Conservation (phyloP, 2,329 filamentous ascomycete genomes). For the Huntiella moniliformis region DNA sequence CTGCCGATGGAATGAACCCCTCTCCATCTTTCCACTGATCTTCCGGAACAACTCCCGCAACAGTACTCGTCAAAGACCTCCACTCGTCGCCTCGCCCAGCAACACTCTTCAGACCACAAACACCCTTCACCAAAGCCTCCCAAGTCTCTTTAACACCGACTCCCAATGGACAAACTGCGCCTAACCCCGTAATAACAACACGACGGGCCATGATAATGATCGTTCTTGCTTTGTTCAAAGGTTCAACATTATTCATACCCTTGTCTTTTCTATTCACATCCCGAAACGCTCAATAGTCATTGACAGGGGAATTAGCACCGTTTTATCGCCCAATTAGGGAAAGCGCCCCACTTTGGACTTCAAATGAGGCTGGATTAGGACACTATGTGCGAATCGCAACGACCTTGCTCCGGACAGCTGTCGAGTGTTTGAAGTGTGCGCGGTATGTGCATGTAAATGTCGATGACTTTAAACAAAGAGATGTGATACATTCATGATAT, state of each 20-base stretch:
- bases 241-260: too few relatives aligned
- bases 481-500: too few relatives aligned
- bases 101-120: conserved; percentile 65
- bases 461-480: too few relatives aligned
- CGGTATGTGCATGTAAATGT: too few relatives aligned
- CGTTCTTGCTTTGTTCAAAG: too few relatives aligned
- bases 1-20: conserved; percentile 30
- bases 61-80: conserved; percentile 57
- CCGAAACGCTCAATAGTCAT: too few relatives aligned
- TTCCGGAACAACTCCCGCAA: conserved; percentile 64
- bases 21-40: conserved; percentile 31
- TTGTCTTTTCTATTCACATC: too few relatives aligned
- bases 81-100: conserved; percentile 43
- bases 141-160: conserved; percentile 63
- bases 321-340: neutral
- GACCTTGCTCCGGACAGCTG: too few relatives aligned
- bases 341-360: neutral
- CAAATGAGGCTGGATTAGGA: neutral
- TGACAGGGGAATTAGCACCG: neutral
- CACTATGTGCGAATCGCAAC: neutral
- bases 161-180: conserved; percentile 66
- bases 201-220: conserved; percentile 27
- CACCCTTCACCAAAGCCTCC: conserved; percentile 58
- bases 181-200: conserved; percentile 69
- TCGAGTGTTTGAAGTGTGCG: too few relatives aligned